phyloP scores from a whole-genome alignment of 768 basidiomycete species.

The Xanthoconium purpureum region DNA sequence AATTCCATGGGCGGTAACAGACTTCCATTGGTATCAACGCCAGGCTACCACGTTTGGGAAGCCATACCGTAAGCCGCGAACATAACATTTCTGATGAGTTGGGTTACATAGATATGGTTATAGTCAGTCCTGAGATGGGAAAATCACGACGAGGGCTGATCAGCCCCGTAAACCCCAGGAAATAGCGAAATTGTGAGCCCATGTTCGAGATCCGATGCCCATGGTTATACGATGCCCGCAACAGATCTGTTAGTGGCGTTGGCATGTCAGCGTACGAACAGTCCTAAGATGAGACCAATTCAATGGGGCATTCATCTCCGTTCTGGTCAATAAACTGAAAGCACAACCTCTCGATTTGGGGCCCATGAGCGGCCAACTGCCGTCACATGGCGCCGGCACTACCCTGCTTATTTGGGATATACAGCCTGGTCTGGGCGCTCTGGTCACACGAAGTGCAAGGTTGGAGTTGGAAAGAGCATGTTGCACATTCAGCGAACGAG shows the following conservation, averaged over 20 bases:
- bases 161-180: neutral
- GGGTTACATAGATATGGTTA: neutral
- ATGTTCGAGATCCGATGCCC: too few species aligned
- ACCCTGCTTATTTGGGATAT: neutral
- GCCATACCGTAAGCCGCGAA: constrained; percentile 5
- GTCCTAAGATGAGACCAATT: neutral
- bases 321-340: neutral
- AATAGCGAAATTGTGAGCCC: neutral
- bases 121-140: neutral
- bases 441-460: too few species aligned
- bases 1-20: neutral
- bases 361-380: neutral
- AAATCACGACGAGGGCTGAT: neutral
- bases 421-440: too few species aligned
- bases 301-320: neutral
- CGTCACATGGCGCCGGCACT: neutral
- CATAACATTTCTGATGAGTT: neutral
- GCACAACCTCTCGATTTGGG: neutral
- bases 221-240: neutral
- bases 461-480: too few species aligned
- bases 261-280: neutral
- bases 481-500: neutral
- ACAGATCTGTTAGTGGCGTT: neutral
- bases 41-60: neutral
- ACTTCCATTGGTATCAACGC: constrained; percentile 14